phyloP scores from a whole-genome alignment of 2,329 filamentous ascomycete genomes.

The Aspergillus tanneri region DNA sequence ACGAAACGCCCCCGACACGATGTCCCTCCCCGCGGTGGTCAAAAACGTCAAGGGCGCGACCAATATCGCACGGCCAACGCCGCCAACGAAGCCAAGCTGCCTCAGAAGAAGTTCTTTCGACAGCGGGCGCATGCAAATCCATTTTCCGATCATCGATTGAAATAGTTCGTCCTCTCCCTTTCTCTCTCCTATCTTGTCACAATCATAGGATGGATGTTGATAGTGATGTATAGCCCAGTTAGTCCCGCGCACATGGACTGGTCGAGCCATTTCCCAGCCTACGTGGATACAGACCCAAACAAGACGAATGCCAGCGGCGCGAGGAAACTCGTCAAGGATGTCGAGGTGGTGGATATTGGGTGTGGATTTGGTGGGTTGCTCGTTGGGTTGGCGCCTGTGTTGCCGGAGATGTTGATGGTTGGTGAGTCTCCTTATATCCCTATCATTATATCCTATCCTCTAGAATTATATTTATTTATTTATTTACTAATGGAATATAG shows the following conservation, averaged over 20 bases:
- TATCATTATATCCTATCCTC: slow-evolving; percentile 5
- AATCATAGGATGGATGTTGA: neutral
- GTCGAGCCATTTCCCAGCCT: slow-evolving; percentile 78
- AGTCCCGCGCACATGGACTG: slow-evolving; percentile 87
- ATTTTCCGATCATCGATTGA: slow-evolving; percentile 88
- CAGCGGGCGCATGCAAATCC: slow-evolving; percentile 97
- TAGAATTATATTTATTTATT: no score
- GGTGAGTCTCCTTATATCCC: slow-evolving; percentile 52
- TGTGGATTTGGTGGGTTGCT: slow-evolving; percentile 93
- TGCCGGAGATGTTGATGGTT: slow-evolving; percentile 80
- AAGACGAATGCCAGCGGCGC: slow-evolving; percentile 34
- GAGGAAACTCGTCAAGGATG: slow-evolving; percentile 60
- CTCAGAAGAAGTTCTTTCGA: slow-evolving; percentile 93
- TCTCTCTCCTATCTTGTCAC: neutral
- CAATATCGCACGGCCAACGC: slow-evolving; percentile 20
- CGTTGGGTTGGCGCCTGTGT: slow-evolving; percentile 75
- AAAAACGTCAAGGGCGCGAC: slow-evolving; percentile 44
- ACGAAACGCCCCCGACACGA: slow-evolving; percentile 9
- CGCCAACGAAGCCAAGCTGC: slow-evolving; percentile 57
- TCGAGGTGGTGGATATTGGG: slow-evolving; percentile 94
- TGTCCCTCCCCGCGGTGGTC: neutral
- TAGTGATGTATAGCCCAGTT: slow-evolving; percentile 59
- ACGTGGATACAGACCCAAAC: slow-evolving; percentile 47
- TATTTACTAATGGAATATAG: no score
- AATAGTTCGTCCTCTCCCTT: slow-evolving; percentile 67